A percentile compares a stretch with the other conserved stretches of the same genome.
Conservation (phyloP, 768 basidiomycete genomes). For the Boletus coccyginus region DNA sequence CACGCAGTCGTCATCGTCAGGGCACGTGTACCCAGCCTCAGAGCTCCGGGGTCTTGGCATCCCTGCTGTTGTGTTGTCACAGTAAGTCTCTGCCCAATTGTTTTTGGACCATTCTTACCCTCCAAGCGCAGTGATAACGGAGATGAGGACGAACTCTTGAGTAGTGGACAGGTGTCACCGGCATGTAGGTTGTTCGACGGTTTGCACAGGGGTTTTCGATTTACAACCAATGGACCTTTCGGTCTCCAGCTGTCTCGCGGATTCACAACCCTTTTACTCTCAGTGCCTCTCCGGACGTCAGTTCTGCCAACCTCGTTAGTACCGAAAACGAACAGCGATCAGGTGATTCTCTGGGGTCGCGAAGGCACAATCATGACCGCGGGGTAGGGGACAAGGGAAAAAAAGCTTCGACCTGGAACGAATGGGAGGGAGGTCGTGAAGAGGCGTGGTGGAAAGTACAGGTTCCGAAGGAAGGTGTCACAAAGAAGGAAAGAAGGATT, state of each 20-base stretch:
- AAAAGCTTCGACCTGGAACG: constrained; percentile 52
- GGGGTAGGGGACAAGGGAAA: constrained; percentile 13
- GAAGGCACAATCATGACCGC: neutral
- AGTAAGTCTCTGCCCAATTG: constrained; percentile 26
- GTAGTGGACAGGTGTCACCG: constrained; percentile 77
- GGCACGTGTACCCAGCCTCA: constrained; percentile 25
- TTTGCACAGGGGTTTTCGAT: constrained; percentile 8
- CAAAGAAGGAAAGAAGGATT: constrained; percentile 3
- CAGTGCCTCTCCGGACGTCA: constrained; percentile 28
- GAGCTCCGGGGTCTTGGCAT: constrained; percentile 29
- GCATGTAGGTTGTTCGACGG: constrained; percentile 43
- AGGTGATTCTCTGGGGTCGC: constrained; percentile 1
- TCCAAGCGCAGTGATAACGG: constrained; percentile 21
- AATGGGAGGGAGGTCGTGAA: constrained; percentile 23
- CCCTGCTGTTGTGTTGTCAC: constrained; percentile 40
- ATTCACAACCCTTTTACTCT: constrained; percentile 23
- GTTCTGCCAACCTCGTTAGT: constrained; percentile 24
- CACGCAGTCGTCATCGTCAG: constrained; percentile 35
- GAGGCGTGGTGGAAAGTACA: constrained; percentile 22
- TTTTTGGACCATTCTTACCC: neutral
- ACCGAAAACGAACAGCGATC: constrained; percentile 16
- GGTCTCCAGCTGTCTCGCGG: constrained; percentile 22
- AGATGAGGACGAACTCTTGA: constrained; percentile 68
- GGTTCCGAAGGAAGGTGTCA: constrained; percentile 8
- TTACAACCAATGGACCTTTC: neutral